Evolutionary conservation across 768 basidiomycete species (phyloP), one percentile per base, ranked within the genome.

Genomic region (Hypholoma fasciculare): DNA sequence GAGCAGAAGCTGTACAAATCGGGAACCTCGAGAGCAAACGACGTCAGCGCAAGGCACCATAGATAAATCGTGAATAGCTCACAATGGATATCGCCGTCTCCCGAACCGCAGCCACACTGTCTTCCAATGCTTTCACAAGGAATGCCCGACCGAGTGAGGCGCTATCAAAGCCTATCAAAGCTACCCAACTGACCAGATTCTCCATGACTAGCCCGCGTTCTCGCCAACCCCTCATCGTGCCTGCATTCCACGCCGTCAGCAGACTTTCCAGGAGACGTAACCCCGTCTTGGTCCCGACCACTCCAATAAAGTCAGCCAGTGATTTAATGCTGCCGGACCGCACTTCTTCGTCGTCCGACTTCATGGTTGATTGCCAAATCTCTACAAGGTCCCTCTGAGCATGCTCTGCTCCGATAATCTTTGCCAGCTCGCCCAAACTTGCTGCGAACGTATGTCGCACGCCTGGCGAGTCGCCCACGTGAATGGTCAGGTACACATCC

Each of bases 391-490:
- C 93, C 42, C 71, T 69, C 49, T 77, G 75, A 1, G 93, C 81
- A 60, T 89, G 77, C 36, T 87, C 84, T 30, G 80, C 76, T 0
- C 92, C 93, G 38, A 98, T 82, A 54, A 98, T 88, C 66, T 86
- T 87, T 19, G 94, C 94, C 48, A 98, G 74, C 70, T 95, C 94
- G 51, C 95, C 95, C 13, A 96, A 68, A 56, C 92, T 92, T 1
- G 96, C 94, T 3, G 94, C 92, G 44, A 96, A 78, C 13, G 93
- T 92, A 50, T 83, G 83, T 20, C 87, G 83, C 20, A 96, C 88
- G 59, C 88, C 87, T 40, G 77, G 69, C 7, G 80, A 79, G 16
- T 75, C 76, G 65, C 86, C 82, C n/a, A 78, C 72, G 26, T 89
- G 80, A 16, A 98, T 78, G 8, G 80, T 73, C 17, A 82, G 71